Evolutionary conservation across 2,329 filamentous ascomycete species (phyloP).

Genomic region (Monosporascus sp.): DNA sequence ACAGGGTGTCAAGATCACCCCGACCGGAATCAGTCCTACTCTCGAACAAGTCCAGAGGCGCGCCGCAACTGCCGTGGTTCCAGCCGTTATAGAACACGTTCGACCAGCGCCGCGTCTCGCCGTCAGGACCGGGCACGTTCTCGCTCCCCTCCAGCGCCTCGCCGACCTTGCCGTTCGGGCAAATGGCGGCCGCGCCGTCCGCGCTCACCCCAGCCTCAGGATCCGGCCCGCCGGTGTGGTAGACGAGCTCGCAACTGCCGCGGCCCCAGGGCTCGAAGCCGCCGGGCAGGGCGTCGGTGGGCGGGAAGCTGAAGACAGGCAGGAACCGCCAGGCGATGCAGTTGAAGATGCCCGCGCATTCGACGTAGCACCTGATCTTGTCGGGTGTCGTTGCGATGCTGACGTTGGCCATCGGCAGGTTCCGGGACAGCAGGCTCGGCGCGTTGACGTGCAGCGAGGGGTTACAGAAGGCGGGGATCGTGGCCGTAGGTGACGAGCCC

Average conservation of each 20-base stretch:
- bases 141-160: slow-evolving; percentile 6
- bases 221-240: slow-evolving; percentile 16
- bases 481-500: slow-evolving; percentile 18
- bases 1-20: slow-evolving; percentile 14
- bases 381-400: slow-evolving; percentile 20
- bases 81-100: slow-evolving; percentile 25
- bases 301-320: slow-evolving; percentile 14
- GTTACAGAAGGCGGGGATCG: slow-evolving; percentile 24
- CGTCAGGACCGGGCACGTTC: not conserved
- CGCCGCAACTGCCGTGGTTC: slow-evolving; percentile 24
- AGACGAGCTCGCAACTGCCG: slow-evolving; percentile 22
- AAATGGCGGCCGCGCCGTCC: slow-evolving; percentile 5
- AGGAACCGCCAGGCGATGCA: slow-evolving; percentile 25
- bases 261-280: slow-evolving; percentile 26
- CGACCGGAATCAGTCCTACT: slow-evolving; percentile 14
- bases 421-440: slow-evolving; percentile 7
- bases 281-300: slow-evolving; percentile 18
- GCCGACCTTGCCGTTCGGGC: slow-evolving; percentile 15
- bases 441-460: slow-evolving; percentile 22
- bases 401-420: slow-evolving; percentile 14
- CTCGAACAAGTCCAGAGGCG: slow-evolving; percentile 12
- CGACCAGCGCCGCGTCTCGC: slow-evolving; percentile 9
- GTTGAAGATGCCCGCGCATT: slow-evolving; percentile 24
- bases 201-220: not conserved
- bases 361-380: slow-evolving; percentile 24